A percentile compares a stretch with the other conserved stretches of the same genome.
Evolutionary conservation across 176 grass and related monocot genomes (phyloP).

Genomic region (Oryza australiensis): DNA sequence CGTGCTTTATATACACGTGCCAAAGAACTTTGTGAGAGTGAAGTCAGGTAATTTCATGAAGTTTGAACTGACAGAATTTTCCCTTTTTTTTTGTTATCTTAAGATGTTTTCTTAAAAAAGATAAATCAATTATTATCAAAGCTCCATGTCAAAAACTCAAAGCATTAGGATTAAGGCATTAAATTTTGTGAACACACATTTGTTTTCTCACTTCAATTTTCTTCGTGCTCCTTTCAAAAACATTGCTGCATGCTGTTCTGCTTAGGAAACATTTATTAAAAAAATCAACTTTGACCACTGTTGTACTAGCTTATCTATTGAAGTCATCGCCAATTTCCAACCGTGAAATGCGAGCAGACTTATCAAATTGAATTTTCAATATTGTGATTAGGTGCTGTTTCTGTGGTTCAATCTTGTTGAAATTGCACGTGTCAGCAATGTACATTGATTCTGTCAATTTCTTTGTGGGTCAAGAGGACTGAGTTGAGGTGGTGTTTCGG

Average conservation of each 20-base stretch:
- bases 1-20: slow-evolving; percentile 64
- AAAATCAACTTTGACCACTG: neutral
- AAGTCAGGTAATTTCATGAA: slow-evolving; percentile 62
- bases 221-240: neutral
- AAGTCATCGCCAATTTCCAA: slow-evolving; percentile 7
- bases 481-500: neutral
- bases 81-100: slow-evolving; percentile 7
- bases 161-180: neutral
- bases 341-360: neutral
- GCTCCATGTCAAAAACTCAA: slow-evolving; percentile 8
- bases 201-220: neutral
- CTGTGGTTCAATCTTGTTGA: neutral
- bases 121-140: neutral
- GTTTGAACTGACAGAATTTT: neutral
- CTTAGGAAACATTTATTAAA: neutral
- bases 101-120: slow-evolving; percentile 15
- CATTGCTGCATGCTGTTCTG: neutral
- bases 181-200: neutral
- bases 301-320: slow-evolving; percentile 13
- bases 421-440: neutral
- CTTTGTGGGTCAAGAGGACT: neutral
- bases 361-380: slow-evolving; percentile 6
- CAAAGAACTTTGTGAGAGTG: slow-evolving; percentile 80
- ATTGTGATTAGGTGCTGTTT: neutral
- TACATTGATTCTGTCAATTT: neutral